phyloP scores from a whole-genome alignment of 352 stramenopile species.

The Blastocystis sp. region DNA sequence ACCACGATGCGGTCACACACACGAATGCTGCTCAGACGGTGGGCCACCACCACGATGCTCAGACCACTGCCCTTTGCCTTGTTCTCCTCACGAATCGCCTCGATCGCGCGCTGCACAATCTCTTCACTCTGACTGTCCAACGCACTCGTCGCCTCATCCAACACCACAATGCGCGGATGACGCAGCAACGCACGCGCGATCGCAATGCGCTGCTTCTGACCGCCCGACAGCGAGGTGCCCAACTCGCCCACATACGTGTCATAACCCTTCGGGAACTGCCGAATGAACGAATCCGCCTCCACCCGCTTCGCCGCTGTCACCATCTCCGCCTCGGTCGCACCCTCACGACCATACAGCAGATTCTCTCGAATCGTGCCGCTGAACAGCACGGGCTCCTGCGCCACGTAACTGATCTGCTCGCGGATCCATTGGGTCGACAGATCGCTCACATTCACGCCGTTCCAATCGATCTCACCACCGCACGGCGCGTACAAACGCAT shows the following conservation, averaged over 20 bases:
- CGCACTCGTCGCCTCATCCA: conserved; percentile 83
- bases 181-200: conserved; percentile 87
- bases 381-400: conserved; percentile 86
- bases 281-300: conserved; percentile 87
- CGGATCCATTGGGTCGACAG: conserved; percentile 72
- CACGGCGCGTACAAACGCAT: conserved; percentile 73
- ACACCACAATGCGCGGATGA: conserved; percentile 80
- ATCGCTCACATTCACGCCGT: neutral
- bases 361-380: conserved; percentile 77
- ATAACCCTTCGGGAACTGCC: conserved; percentile 81
- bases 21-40: conserved; percentile 86
- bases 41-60: conserved; percentile 89
- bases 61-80: conserved; percentile 60
- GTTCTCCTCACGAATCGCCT: conserved; percentile 72
- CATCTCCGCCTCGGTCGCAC: conserved; percentile 79
- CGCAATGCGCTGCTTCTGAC: conserved; percentile 89
- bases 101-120: conserved; percentile 79
- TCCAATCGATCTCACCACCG: conserved; percentile 9
- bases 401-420: conserved; percentile 80
- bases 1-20: conserved; percentile 90
- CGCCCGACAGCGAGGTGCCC: conserved; percentile 82
- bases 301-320: conserved; percentile 77
- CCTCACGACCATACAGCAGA: conserved; percentile 77
- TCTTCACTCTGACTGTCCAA: conserved; percentile 79
- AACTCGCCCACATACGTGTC: conserved; percentile 83